A percentile compares a stretch with the other conserved stretches of the same genome.
Evolutionary conservation across 768 basidiomycete genomes (phyloP).

Genomic region (Calocybe gangraenosa): DNA sequence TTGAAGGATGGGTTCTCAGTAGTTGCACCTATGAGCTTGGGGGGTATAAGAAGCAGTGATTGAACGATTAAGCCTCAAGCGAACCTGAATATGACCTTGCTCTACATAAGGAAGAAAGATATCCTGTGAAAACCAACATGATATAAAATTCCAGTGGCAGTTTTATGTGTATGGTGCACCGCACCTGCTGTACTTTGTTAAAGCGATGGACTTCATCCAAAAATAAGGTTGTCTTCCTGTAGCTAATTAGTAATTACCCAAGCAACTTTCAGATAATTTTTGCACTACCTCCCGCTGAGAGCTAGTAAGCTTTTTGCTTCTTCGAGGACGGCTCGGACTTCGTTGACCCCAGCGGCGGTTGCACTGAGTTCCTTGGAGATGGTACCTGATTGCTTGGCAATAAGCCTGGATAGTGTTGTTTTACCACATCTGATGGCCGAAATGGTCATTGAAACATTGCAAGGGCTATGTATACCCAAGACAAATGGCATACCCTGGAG

Average conservation of each 20-base stretch:
- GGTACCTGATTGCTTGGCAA: constrained; percentile 55
- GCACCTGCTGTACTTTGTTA: constrained; percentile 65
- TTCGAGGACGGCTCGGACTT: constrained; percentile 70
- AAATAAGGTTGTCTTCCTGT: constrained; percentile 70
- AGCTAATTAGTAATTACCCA: constrained; percentile 7
- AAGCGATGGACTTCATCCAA: constrained; percentile 85
- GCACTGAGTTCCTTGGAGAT: constrained; percentile 76
- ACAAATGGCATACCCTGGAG: constrained; percentile 48
- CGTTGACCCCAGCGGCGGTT: constrained; percentile 63
- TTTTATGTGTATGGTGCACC: neutral
- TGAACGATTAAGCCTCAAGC: constrained; percentile 2
- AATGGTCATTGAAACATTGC: constrained; percentile 1
- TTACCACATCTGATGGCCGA: constrained; percentile 52
- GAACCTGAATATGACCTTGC: constrained; percentile 66
- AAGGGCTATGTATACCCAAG: too few relatives aligned
- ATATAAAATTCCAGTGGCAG: neutral
- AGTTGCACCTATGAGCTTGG: constrained; percentile 73
- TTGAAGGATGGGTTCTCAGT: constrained; percentile 91
- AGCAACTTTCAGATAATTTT: neutral
- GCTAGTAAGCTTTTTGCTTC: constrained; percentile 66
- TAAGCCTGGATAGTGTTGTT: constrained; percentile 70
- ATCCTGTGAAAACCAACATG: constrained; percentile 41
- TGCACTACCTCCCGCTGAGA: constrained; percentile 55
- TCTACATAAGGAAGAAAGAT: constrained; percentile 81
- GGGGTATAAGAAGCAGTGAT: neutral